Evolutionary conservation across 768 basidiomycete genomes (phyloP), one percentile per base, ranked within the genome.

Genomic region (Psilocybe azurescens): DNA sequence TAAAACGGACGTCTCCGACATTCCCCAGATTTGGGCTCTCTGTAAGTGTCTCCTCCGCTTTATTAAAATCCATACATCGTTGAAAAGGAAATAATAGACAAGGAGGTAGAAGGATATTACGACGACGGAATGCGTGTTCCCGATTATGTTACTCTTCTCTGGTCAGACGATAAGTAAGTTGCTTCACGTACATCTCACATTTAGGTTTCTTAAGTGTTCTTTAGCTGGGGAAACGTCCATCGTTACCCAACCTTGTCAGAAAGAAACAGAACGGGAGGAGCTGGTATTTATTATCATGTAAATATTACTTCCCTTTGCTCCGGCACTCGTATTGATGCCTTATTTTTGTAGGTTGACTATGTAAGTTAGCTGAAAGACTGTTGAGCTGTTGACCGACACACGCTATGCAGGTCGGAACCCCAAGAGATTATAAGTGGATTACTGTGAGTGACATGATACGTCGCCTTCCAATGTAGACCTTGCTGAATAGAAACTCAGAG

Each of bases 361-460:
- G 83, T 82, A 69, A 52, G 58, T 58, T 7, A 47, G 32, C 44
- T 44, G 71, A 47, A 44, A 16, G 33, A 3, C 24, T 29, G 52
- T 3, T 36, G 52, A 49, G 41, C 59, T 14, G 29, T 56, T 38
- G 57, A n/a, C 49, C 29, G 8, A 47, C 51, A 14, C n/a, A 44
- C n/a, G 49, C 16, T 10, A 51, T 58, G 16, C 69, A 88, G 78
- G 88, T 91, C 44, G 89, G 89, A 13, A 79, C 79, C 59, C 86
- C 88, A 1, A 74, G 85, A 50, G 83, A 88, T 72, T 92, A 87
- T 78, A 90, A 90, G 69, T 90, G 89, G 89, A 87, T 89, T 53
- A 81, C 81, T 20, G 85, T 85, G 55, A 61, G 81, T 74, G 41
- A 29, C n/a, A 8, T 14, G 16, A 11, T 14, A 6, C 14, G 2